phyloP scores from a whole-genome alignment of 805 yeast genomes.

The Barnettozyma populi region DNA sequence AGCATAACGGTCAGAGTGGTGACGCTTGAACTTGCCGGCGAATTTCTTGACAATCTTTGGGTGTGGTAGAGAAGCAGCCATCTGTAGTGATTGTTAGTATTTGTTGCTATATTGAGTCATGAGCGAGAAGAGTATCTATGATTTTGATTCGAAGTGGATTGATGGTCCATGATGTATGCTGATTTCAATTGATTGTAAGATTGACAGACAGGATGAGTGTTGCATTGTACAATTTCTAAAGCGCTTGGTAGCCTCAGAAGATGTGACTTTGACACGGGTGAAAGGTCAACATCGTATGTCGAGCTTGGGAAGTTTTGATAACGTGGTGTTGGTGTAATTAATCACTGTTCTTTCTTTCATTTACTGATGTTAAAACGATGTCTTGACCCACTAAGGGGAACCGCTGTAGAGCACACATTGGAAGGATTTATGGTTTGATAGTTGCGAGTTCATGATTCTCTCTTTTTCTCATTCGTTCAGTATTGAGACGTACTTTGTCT shows the following conservation, averaged over 20 bases:
- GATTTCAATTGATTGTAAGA: no score
- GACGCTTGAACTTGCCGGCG: conserved; percentile 98
- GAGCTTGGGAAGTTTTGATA: not conserved
- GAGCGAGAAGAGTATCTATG: not conserved
- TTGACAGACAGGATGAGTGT: no score
- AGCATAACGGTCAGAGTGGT: conserved; percentile 99
- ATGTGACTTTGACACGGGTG: no score
- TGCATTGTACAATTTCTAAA: no score
- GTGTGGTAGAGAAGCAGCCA: conserved; percentile 98
- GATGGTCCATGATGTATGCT: not conserved
- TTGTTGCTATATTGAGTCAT: not conserved
- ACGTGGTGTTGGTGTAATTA: not conserved
- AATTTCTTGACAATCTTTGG: conserved; percentile 99
- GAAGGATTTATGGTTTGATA: not conserved
- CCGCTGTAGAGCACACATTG: no score
- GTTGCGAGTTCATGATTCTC: not conserved
- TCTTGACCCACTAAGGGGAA: no score
- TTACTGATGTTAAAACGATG: no score
- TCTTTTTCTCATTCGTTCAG: conserved; percentile 1
- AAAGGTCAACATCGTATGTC: no score
- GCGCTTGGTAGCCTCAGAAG: no score
- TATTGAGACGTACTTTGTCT: conserved; percentile 24
- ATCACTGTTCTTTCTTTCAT: not conserved
- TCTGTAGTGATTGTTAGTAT: conserved; percentile 35
- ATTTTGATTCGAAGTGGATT: not conserved